phyloP scores from a whole-genome alignment of 192 early-diverging fungal species.

The Coemansia sp. region DNA sequence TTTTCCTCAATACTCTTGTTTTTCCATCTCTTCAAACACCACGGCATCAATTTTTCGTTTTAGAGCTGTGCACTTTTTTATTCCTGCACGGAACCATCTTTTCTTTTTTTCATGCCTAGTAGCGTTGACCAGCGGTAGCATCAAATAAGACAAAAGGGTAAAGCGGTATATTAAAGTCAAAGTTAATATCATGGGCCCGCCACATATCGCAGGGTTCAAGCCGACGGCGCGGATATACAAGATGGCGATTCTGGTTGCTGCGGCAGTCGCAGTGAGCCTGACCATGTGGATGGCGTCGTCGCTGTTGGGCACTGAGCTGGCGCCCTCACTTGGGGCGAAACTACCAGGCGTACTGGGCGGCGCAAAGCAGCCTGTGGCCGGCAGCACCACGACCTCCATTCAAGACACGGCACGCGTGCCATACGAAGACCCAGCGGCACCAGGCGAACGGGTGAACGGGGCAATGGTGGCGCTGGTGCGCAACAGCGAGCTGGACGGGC shows the following conservation, averaged over 20 bases:
- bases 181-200: conserved; percentile 23
- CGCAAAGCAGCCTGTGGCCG: neutral
- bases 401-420: conserved; percentile 29
- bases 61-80: too few species aligned
- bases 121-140: too few species aligned
- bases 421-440: conserved; percentile 31
- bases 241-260: conserved; percentile 27
- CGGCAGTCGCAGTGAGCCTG: conserved; percentile 15
- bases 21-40: too few species aligned
- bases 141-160: too few species aligned
- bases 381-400: neutral
- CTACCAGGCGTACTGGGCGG: conserved; percentile 17
- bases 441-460: conserved; percentile 54
- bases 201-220: conserved; percentile 34
- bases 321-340: conserved; percentile 9
- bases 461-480: conserved; percentile 65
- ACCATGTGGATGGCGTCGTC: conserved; percentile 43
- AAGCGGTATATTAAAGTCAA: too few species aligned
- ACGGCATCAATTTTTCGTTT: too few species aligned
- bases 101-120: too few species aligned
- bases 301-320: conserved; percentile 12
- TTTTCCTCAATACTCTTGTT: too few species aligned
- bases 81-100: too few species aligned
- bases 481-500: conserved; percentile 66
- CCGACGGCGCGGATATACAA: conserved; percentile 50